Conservation (phyloP, 2,329 filamentous ascomycete genomes). For the Paracorniculantispora psalliotae region DNA sequence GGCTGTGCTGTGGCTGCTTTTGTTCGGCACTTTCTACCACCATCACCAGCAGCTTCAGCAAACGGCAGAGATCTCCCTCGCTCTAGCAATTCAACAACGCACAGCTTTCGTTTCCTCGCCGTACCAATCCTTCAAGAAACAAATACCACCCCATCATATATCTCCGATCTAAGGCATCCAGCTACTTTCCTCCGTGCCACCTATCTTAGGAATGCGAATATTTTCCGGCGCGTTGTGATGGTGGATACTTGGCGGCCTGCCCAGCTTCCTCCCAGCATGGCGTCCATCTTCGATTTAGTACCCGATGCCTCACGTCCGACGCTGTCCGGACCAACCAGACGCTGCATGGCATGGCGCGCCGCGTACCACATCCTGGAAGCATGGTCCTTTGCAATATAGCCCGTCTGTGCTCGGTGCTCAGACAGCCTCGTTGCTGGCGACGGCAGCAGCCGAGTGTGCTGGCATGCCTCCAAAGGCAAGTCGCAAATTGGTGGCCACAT, state of each 20-base stretch:
- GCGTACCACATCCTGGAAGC: constrained; percentile 3
- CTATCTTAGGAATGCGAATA: background rate
- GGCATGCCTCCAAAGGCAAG: too few species aligned
- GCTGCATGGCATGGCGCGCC: background rate
- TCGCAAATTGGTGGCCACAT: background rate
- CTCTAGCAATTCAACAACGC: background rate
- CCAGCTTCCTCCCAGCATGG: background rate
- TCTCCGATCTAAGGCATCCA: background rate
- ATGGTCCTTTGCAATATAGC: background rate
- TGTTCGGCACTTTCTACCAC: background rate
- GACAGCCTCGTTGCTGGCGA: background rate
- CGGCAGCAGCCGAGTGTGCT: background rate
- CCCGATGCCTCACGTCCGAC: background rate
- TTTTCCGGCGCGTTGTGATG: background rate
- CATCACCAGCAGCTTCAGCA: background rate
- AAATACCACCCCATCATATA: background rate
- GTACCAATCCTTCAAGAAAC: background rate
- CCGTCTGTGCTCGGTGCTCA: constrained; percentile 6
- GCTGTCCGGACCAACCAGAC: background rate
- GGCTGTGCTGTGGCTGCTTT: background rate
- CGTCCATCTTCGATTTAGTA: background rate
- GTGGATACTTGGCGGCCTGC: background rate
- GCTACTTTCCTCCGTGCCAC: background rate
- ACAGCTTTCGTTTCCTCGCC: background rate
- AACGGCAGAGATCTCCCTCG: background rate